phyloP scores from a whole-genome alignment of 2,329 filamentous ascomycete species.

The Pyricularia sp. region DNA sequence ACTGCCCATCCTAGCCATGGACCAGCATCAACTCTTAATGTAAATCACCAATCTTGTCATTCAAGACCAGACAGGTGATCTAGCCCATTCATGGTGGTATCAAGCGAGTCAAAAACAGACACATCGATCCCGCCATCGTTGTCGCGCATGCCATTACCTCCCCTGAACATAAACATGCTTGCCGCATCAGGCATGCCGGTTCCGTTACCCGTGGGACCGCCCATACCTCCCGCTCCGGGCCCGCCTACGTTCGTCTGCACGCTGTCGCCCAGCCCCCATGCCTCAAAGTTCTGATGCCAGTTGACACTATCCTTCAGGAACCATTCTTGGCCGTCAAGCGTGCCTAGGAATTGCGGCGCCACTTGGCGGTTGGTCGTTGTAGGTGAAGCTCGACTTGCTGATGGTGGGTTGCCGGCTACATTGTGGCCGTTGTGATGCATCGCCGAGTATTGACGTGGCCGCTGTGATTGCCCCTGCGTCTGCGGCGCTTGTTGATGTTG shows the following conservation, averaged over 20 bases:
- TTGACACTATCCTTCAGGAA: constrained; percentile 47
- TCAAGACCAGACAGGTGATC: constrained; percentile 19
- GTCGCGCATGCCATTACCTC: constrained; percentile 9
- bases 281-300: constrained; percentile 49
- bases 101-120: constrained; percentile 15
- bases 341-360: constrained; percentile 22
- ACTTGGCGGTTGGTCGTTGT: constrained; percentile 14
- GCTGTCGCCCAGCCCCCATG: constrained; percentile 32
- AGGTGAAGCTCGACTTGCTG: neutral
- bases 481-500: constrained; percentile 5
- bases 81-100: constrained; percentile 15
- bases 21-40: neutral
- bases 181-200: constrained; percentile 9
- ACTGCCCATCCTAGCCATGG: neutral
- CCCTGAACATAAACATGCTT: constrained; percentile 17
- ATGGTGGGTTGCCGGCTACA: neutral
- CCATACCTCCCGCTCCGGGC: constrained; percentile 6
- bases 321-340: constrained; percentile 46
- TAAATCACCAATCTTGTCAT: constrained; percentile 6
- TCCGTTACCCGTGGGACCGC: constrained; percentile 7
- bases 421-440: neutral
- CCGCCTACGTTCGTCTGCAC: neutral
- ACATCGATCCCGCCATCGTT: neutral
- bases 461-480: constrained; percentile 4
- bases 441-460: neutral